Evolutionary conservation across 2,329 filamentous ascomycete species (phyloP).

Genomic region (Grosmannia serpens): DNA sequence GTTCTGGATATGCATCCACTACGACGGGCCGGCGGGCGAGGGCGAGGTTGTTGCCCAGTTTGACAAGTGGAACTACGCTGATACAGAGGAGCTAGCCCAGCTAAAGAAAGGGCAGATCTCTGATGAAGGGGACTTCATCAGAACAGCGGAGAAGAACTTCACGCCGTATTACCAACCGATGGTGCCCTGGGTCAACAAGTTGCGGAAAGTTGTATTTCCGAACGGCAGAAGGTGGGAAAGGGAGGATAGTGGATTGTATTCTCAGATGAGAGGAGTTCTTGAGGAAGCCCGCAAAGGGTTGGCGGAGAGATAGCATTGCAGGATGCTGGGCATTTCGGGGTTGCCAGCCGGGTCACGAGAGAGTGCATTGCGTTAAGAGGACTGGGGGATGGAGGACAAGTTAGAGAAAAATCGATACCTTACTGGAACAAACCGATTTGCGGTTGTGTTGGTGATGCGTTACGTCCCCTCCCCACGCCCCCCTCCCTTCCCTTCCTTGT

Average conservation of each 20-base stretch:
- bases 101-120: conserved; percentile 12
- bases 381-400: too few species aligned
- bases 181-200: conserved; percentile 24
- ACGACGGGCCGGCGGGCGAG: conserved; percentile 9
- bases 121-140: conserved; percentile 21
- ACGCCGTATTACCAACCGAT: conserved; percentile 25
- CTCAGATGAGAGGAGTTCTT: conserved; percentile 8
- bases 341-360: too few species aligned
- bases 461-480: too few species aligned
- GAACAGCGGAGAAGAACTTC: conserved; percentile 17
- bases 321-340: too few species aligned
- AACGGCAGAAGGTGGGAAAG: conserved; percentile 9
- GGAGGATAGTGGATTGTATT: conserved; percentile 9
- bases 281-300: too few species aligned
- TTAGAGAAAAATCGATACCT: too few species aligned
- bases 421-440: too few species aligned
- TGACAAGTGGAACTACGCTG: conserved; percentile 2
- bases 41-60: conserved; percentile 8
- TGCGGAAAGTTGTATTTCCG: conserved; percentile 19
- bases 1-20: neutral
- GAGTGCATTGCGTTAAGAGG: too few species aligned
- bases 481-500: too few species aligned
- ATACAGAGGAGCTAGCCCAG: neutral
- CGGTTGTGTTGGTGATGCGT: too few species aligned
- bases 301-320: too few species aligned